Percentiles rank a stretch among this genome's conserved stretches.
Evolutionary conservation across 2,329 filamentous ascomycete species (phyloP).

Genomic region (Alternaria arborescens): DNA sequence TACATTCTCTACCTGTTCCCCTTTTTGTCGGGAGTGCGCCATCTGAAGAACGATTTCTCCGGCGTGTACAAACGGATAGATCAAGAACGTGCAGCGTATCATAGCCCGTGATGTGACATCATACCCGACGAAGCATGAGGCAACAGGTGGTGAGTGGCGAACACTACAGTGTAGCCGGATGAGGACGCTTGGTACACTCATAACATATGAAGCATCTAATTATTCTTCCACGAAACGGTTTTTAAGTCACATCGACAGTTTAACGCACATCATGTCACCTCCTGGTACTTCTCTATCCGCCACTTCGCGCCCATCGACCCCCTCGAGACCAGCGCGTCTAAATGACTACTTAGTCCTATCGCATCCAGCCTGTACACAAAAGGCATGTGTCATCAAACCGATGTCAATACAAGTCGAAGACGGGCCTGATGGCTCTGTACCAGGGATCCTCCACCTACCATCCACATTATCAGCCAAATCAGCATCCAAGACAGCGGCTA

Average conservation of each 20-base stretch:
- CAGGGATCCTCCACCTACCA: slow-evolving; percentile 8
- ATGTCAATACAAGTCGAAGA: slow-evolving; percentile 4
- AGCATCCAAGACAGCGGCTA: background rate
- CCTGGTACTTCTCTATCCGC: slow-evolving; percentile 4
- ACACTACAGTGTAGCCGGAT: background rate
- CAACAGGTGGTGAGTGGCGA: background rate
- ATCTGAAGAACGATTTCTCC: background rate
- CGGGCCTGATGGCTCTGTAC: background rate
- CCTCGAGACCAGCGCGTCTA: background rate
- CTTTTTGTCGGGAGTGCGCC: background rate
- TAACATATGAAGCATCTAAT: background rate
- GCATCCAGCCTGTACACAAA: background rate
- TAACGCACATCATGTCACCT: slow-evolving; percentile 1
- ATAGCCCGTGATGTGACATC: background rate
- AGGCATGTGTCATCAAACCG: slow-evolving; percentile 2
- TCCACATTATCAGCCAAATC: background rate
- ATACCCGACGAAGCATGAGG: background rate
- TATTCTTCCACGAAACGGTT: slow-evolving; percentile 1
- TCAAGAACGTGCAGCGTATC: background rate
- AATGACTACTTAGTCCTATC: slow-evolving; percentile 7
- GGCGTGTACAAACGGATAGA: background rate
- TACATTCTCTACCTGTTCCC: background rate
- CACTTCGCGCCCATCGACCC: background rate
- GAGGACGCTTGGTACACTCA: too few species aligned
- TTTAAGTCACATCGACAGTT: slow-evolving; percentile 1